phyloP scores from a whole-genome alignment of 148 eudicot species.

The Silene conica region DNA sequence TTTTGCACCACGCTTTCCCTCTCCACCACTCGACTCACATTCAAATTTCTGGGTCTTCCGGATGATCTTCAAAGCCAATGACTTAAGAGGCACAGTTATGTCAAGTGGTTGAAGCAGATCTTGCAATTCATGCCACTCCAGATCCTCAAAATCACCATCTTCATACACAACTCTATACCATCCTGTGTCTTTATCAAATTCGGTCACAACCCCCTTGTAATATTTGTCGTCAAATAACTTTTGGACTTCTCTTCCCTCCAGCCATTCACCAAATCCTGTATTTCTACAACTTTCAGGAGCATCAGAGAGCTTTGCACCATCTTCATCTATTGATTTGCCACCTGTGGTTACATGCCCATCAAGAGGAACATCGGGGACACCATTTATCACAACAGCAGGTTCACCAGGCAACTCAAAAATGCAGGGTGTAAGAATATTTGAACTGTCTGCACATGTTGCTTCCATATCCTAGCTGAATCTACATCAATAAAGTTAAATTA shows the following conservation, averaged over 20 bases:
- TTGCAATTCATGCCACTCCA: conserved; percentile 70
- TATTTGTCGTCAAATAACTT: conserved; percentile 48
- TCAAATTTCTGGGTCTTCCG: conserved; percentile 36
- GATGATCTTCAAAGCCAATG: conserved; percentile 51
- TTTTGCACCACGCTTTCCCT: conserved; percentile 9
- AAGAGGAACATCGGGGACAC: conserved; percentile 50
- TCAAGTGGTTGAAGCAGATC: conserved; percentile 64
- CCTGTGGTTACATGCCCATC: conserved; percentile 13
- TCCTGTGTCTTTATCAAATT: conserved; percentile 55
- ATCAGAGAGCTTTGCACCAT: conserved; percentile 7
- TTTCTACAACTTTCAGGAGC: conserved; percentile 20
- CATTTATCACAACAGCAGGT: conserved; percentile 69
- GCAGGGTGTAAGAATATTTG: conserved; percentile 26
- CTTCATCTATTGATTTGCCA: background rate
- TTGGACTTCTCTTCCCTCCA: conserved; percentile 62
- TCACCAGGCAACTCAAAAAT: conserved; percentile 65
- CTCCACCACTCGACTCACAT: conserved; percentile 18
- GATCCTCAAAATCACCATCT: conserved; percentile 86
- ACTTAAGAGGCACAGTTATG: conserved; percentile 55
- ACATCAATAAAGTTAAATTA: background rate
- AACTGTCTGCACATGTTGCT: conserved; percentile 23
- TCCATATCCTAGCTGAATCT: conserved; percentile 30
- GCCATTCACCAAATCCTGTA: conserved; percentile 59
- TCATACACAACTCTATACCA: conserved; percentile 77
- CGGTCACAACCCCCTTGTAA: conserved; percentile 52